phyloP scores from a whole-genome alignment of 108 stramenopile genomes.

The Mayamaea pseudoterrestris region DNA sequence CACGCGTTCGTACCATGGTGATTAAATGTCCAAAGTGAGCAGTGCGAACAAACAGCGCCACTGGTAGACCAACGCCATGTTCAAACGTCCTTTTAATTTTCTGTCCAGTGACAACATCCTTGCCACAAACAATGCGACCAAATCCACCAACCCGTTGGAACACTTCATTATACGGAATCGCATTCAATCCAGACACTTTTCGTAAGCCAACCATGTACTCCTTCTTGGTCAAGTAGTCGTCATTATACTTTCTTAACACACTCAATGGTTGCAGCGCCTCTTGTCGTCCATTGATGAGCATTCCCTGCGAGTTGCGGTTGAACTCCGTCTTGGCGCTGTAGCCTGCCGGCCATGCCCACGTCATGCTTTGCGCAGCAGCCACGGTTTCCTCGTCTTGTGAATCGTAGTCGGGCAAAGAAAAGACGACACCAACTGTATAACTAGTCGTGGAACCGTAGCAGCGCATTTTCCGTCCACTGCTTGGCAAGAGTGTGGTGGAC shows the following conservation, averaged over 20 bases:
- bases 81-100: slow-evolving; percentile 41
- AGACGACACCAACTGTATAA: slow-evolving; percentile 69
- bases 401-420: slow-evolving; percentile 47
- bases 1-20: slow-evolving; percentile 62
- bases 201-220: slow-evolving; percentile 49
- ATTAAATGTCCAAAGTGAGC: slow-evolving; percentile 63
- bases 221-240: slow-evolving; percentile 32
- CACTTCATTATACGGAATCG: slow-evolving; percentile 84
- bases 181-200: slow-evolving; percentile 49
- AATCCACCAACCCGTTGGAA: slow-evolving; percentile 65
- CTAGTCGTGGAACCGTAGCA: slow-evolving; percentile 56
- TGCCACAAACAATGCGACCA: slow-evolving; percentile 43
- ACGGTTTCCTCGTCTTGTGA: slow-evolving; percentile 37
- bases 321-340: slow-evolving; percentile 49
- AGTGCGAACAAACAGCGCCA: slow-evolving; percentile 73
- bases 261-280: slow-evolving; percentile 40
- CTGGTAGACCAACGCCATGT: slow-evolving; percentile 68
- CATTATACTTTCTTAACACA: slow-evolving; percentile 30
- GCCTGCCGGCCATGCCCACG: slow-evolving; percentile 73
- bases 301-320: slow-evolving; percentile 41
- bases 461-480: slow-evolving; percentile 67
- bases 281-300: slow-evolving; percentile 51
- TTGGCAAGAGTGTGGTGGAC: slow-evolving; percentile 59
- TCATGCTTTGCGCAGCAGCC: slow-evolving; percentile 39
- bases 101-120: slow-evolving; percentile 33